Base-by-base conservation (phyloP, 148 eudicot genomes). In the Camellia sinensis region DNA sequence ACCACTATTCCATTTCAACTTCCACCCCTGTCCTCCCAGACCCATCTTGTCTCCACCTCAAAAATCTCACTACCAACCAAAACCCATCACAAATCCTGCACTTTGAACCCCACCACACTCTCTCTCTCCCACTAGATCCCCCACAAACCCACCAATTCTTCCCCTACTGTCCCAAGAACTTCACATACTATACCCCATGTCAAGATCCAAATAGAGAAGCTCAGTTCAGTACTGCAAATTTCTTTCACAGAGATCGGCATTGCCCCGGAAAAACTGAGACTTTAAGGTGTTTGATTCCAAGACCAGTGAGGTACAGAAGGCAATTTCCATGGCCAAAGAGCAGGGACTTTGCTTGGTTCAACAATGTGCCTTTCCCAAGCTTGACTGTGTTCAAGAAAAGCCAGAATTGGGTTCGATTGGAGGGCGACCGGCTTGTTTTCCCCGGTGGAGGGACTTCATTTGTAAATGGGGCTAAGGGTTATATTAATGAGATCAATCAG, bases 401-500 rank as follows among this genome's bases (percentile, higher is more conserved):
- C 2, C 92, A 90, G 87, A 87, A 88, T 73, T 90, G 92, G 92
- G 88, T 89, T 9, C 80, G 88, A 46, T 73, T 86, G 80, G 87
- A 84, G 37, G 87, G 89, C 7, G 80, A 86, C 48, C 52, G 69
- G 65, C 80, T 90, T 63, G 56, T 86, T 52, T 90, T 90, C 54
- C 92, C 92, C 7, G 92, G 91, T 0, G 92, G 92, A 5, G 92
- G 92, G 3, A 88, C 92, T 22, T 88, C 91, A 1, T 88, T 90
- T 74, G 71, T 79, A 7, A n/a, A 19, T 10, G 92, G 91, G 12
- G 88, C 85, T 45, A 82, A 82, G 83, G 87, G 85, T 12, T 90
- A 90, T 62, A 19, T 88, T 10, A 78, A 71, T 18, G 44, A 74
- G 22, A 81, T 90, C n/a, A 74, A 76, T n/a, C 76, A 74, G 75